phyloP scores from a whole-genome alignment of 768 basidiomycete species.

The Gymnopilus dilepis region DNA sequence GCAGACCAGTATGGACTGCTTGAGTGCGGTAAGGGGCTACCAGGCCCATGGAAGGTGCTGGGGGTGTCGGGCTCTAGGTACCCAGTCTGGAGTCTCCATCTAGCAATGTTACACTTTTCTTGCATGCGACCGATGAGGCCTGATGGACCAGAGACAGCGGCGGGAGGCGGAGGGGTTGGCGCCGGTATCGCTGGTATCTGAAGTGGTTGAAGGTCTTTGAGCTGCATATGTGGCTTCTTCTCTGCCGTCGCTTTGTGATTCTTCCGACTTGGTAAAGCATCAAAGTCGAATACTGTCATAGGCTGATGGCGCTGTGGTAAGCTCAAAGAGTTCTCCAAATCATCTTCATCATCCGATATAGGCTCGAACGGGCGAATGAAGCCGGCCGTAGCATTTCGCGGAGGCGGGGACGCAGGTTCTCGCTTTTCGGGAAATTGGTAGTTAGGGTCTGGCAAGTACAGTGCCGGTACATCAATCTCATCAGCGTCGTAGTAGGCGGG shows the following conservation, averaged over 20 bases:
- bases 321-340: slow-evolving; percentile 24
- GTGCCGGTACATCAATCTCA: slow-evolving; percentile 29
- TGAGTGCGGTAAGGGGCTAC: slow-evolving; percentile 16
- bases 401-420: neutral
- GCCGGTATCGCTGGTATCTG: slow-evolving; percentile 10
- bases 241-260: neutral
- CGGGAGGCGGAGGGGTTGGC: slow-evolving; percentile 26
- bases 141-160: slow-evolving; percentile 13
- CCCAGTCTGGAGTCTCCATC: slow-evolving; percentile 41
- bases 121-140: slow-evolving; percentile 48
- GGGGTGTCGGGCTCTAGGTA: slow-evolving; percentile 20
- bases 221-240: neutral
- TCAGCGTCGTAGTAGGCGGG: slow-evolving; percentile 47
- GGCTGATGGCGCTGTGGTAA: slow-evolving; percentile 44
- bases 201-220: slow-evolving; percentile 4
- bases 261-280: slow-evolving; percentile 47
- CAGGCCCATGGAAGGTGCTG: neutral
- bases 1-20: slow-evolving; percentile 29
- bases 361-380: slow-evolving; percentile 57
- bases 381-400: slow-evolving; percentile 41
- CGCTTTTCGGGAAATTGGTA: slow-evolving; percentile 1
- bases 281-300: slow-evolving; percentile 54
- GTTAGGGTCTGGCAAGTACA: slow-evolving; percentile 9
- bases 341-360: slow-evolving; percentile 31
- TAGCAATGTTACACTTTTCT: slow-evolving; percentile 45